Evolutionary conservation across 2,329 filamentous ascomycete genomes (phyloP).

Genomic region (Claviceps sorghi): DNA sequence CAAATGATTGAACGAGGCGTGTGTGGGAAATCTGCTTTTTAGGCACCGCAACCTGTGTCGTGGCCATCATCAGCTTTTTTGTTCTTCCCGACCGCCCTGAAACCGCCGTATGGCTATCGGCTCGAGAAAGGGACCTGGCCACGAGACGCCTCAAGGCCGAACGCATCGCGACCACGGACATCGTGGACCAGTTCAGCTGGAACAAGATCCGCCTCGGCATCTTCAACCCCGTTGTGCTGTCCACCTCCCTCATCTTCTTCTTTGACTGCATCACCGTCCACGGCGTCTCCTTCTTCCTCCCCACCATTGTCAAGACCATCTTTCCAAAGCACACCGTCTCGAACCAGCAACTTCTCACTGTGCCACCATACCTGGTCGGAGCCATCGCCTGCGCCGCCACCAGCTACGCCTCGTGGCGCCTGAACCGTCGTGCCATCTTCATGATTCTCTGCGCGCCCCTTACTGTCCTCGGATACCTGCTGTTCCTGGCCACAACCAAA

Average conservation of each 20-base stretch:
- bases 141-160: slow-evolving; percentile 45
- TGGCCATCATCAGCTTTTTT: slow-evolving; percentile 43
- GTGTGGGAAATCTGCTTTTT: neutral
- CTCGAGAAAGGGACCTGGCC: slow-evolving; percentile 48
- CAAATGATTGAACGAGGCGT: neutral
- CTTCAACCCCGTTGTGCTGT: slow-evolving; percentile 39
- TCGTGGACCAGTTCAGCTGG: slow-evolving; percentile 43
- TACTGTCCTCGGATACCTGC: slow-evolving; percentile 52
- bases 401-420: slow-evolving; percentile 43
- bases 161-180: slow-evolving; percentile 40
- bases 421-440: slow-evolving; percentile 44
- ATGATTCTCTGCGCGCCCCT: slow-evolving; percentile 43
- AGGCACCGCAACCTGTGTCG: slow-evolving; percentile 40
- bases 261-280: slow-evolving; percentile 59
- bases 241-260: slow-evolving; percentile 43
- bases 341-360: slow-evolving; percentile 52
- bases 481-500: slow-evolving; percentile 45
- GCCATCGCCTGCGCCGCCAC: slow-evolving; percentile 46
- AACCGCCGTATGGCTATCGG: slow-evolving; percentile 48
- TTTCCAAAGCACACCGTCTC: slow-evolving; percentile 44
- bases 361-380: slow-evolving; percentile 54
- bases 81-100: slow-evolving; percentile 52
- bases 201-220: slow-evolving; percentile 47
- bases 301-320: slow-evolving; percentile 56
- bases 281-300: slow-evolving; percentile 56